Conservation (phyloP, 352 stramenopile genomes). For the Aphanomyces euteiches region DNA sequence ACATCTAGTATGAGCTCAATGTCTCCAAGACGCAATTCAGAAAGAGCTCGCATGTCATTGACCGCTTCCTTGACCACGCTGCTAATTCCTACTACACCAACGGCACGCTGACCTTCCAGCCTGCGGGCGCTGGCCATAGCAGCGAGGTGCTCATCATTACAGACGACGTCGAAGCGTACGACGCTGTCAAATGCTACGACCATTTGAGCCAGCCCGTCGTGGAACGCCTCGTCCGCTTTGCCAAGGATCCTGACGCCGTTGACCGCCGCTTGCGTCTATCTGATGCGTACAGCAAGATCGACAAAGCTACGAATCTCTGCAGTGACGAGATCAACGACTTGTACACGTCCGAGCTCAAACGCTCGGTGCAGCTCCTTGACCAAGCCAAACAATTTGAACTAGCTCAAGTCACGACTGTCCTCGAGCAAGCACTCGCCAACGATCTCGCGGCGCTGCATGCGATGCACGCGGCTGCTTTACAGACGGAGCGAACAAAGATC, state of each 20-base stretch:
- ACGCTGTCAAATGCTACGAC: slow-evolving; percentile 51
- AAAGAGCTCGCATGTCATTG: slow-evolving; percentile 45
- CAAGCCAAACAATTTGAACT: slow-evolving; percentile 39
- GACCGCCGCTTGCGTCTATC: slow-evolving; percentile 47
- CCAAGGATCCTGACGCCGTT: slow-evolving; percentile 60
- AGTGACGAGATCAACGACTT: slow-evolving; percentile 47
- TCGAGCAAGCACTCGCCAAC: slow-evolving; percentile 52
- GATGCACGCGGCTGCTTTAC: slow-evolving; percentile 55
- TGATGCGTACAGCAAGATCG: slow-evolving; percentile 52
- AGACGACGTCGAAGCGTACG: slow-evolving; percentile 58
- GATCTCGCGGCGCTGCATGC: slow-evolving; percentile 59
- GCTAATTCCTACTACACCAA: slow-evolving; percentile 41
- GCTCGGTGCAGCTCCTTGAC: slow-evolving; percentile 44
- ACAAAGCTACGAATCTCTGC: slow-evolving; percentile 47
- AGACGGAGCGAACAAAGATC: slow-evolving; percentile 59
- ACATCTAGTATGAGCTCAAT: slow-evolving; percentile 43
- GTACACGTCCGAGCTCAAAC: slow-evolving; percentile 45
- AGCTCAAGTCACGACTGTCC: slow-evolving; percentile 41
- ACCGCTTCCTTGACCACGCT: slow-evolving; percentile 47
- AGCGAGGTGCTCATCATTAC: slow-evolving; percentile 60
- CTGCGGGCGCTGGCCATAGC: slow-evolving; percentile 32
- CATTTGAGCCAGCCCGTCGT: slow-evolving; percentile 68
- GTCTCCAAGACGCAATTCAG: slow-evolving; percentile 54
- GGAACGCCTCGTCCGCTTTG: slow-evolving; percentile 52
- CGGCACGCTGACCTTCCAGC: slow-evolving; percentile 47